Conservation (phyloP, 176 grass and related monocot genomes). For the Oryza nivara region DNA sequence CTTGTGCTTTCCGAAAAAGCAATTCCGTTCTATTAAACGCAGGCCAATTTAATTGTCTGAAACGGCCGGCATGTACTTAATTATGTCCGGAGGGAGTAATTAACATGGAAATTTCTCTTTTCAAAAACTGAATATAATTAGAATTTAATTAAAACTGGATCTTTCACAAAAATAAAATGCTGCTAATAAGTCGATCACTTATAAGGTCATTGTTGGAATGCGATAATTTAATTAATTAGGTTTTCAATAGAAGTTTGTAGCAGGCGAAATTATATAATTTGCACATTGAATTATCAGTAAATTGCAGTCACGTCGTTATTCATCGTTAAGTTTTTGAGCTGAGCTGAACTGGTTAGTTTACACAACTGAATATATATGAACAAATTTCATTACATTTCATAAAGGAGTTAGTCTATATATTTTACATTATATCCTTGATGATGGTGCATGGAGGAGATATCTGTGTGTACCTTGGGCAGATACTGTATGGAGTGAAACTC, state of each 20-base stretch:
- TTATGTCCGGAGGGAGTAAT: too few species aligned
- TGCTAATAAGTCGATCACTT: neutral
- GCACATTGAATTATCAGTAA: neutral
- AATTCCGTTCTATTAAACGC: too few species aligned
- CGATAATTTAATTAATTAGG: neutral
- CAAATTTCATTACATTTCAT: neutral
- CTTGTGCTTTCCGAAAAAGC: too few species aligned
- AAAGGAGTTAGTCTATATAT: neutral
- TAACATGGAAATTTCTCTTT: neutral
- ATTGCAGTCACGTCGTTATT: too few species aligned
- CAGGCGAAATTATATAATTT: neutral
- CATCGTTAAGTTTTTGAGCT: neutral
- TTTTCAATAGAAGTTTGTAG: neutral
- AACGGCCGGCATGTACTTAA: too few species aligned
- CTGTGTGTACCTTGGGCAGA: constrained; percentile 5
- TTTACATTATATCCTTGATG: neutral
- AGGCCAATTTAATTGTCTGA: too few species aligned
- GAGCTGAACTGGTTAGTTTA: neutral
- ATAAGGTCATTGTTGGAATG: neutral
- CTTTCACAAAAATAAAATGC: neutral
- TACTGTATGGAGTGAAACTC: neutral
- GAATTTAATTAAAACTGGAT: neutral
- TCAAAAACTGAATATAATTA: neutral
- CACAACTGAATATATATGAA: neutral
- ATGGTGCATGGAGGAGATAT: neutral